Conservation (phyloP, 2,329 filamentous ascomycete species). For the Penicillium fuscoglaucum region DNA sequence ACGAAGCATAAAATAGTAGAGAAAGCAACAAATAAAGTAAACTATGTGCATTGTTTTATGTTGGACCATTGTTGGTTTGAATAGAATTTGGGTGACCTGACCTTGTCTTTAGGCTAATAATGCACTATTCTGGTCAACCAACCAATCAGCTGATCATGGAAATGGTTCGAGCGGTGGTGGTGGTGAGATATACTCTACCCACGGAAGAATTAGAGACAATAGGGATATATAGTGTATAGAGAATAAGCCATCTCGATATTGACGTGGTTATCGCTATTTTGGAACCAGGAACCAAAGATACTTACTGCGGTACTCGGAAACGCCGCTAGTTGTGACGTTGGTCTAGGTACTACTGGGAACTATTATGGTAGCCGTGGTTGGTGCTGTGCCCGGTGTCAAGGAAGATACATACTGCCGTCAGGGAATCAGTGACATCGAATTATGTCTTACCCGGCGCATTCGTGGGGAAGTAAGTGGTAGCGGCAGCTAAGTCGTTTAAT, state of each 20-base stretch:
- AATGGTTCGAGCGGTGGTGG: background rate
- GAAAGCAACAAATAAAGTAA: too few species aligned
- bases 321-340: background rate
- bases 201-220: background rate
- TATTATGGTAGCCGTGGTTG: background rate
- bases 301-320: background rate
- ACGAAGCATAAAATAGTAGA: too few species aligned
- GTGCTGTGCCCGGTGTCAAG: too few species aligned
- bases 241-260: background rate
- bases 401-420: background rate
- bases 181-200: background rate
- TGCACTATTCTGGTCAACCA: too few species aligned
- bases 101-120: background rate
- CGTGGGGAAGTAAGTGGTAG: conserved; percentile 27
- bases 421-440: conserved; percentile 41
- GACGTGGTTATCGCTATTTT: background rate
- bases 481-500: conserved; percentile 24
- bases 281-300: background rate
- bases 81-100: too few species aligned
- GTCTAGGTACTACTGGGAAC: background rate
- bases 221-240: background rate
- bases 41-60: too few species aligned
- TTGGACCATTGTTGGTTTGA: too few species aligned
- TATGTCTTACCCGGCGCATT: conserved; percentile 41
- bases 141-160: background rate